Percentiles rank a stretch among this genome's conserved stretches.
phyloP scores from a whole-genome alignment of 164 flowering plant species.

The Chimonanthus salicifolius region DNA sequence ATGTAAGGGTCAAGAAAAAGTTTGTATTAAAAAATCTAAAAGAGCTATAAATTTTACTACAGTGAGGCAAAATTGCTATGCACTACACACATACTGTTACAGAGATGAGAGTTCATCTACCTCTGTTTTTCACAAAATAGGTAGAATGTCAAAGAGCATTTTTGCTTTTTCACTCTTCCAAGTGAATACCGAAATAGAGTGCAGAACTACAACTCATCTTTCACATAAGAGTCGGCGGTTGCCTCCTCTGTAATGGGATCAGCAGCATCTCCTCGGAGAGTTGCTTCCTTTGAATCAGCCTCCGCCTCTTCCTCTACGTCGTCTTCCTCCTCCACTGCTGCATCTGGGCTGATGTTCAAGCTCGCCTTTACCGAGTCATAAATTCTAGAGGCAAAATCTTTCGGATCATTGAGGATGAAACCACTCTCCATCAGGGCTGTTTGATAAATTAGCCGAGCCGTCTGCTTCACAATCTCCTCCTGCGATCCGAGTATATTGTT shows the following conservation, averaged over 20 bases:
- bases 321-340: slow-evolving; percentile 66
- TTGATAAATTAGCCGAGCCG: slow-evolving; percentile 84
- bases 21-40: no score
- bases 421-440: slow-evolving; percentile 96
- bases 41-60: no score
- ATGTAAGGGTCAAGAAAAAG: no score
- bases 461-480: slow-evolving; percentile 69
- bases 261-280: slow-evolving; percentile 14
- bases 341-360: slow-evolving; percentile 73
- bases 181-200: not conserved
- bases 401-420: slow-evolving; percentile 61
- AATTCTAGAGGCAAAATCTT: slow-evolving; percentile 75
- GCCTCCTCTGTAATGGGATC: slow-evolving; percentile 36
- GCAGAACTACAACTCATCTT: slow-evolving; percentile 49
- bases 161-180: not conserved
- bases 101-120: not conserved
- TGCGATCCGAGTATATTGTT: slow-evolving; percentile 17
- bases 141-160: not conserved
- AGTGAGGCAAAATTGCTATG: not conserved
- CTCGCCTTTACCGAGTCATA: slow-evolving; percentile 70
- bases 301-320: slow-evolving; percentile 47
- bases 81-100: no score
- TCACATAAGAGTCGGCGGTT: not conserved
- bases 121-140: not conserved
- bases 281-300: slow-evolving; percentile 21